A percentile compares a stretch with the other conserved stretches of the same genome.
Evolutionary conservation across 805 yeast species (phyloP).

Genomic region (Candida chilensis): DNA sequence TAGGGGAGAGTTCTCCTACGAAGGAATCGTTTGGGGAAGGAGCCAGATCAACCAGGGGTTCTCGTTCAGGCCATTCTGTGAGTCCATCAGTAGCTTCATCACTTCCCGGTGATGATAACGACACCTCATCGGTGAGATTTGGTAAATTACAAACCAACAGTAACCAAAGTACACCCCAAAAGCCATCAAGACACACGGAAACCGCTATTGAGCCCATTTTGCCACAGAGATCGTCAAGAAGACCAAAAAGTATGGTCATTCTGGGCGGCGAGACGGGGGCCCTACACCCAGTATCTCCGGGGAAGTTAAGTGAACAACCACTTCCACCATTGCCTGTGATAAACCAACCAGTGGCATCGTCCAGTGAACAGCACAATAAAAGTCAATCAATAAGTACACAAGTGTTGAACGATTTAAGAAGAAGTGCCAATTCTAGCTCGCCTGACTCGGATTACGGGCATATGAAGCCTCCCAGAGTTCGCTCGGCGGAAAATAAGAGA

Average conservation of each 20-base stretch:
- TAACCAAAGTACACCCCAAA: background rate
- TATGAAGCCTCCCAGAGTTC: no score
- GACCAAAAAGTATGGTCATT: background rate
- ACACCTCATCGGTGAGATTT: background rate
- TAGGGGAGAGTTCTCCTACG: no score
- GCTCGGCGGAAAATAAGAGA: no score
- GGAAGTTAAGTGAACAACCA: no score
- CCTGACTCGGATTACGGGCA: background rate
- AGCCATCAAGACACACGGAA: background rate
- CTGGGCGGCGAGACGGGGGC: background rate
- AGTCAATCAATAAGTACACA: conserved; percentile 1
- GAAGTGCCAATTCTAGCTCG: background rate
- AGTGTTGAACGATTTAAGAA: conserved; percentile 1
- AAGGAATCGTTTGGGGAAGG: no score
- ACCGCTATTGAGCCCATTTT: background rate
- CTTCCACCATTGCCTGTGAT: no score
- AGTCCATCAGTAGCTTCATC: background rate
- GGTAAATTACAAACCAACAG: background rate
- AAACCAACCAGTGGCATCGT: no score
- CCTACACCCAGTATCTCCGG: background rate
- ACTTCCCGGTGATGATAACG: conserved; percentile 1
- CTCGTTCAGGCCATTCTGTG: no score
- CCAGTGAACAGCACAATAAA: no score
- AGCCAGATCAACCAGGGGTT: no score
- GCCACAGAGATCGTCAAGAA: background rate